These are phyloP conservation scores for Beauveria australis DNA, from an alignment of 2,329 filamentous ascomycete genomes.

Conservation along the genomic window DNA sequence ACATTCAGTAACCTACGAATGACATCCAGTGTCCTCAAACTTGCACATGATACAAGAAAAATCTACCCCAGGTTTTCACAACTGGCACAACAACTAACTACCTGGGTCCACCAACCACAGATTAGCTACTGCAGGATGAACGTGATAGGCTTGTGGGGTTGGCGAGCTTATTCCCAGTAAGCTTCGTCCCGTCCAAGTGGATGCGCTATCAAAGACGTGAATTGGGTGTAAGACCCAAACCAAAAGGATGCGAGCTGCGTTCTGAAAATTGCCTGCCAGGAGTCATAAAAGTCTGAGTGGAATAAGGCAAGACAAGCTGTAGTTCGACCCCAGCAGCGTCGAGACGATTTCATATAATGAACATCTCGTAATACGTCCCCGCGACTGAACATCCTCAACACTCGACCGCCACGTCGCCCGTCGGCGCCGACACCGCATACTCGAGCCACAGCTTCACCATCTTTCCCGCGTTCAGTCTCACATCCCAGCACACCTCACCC, in stretches of 20 bases:
- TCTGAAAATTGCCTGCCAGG: background rate
- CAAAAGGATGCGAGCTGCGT: background rate
- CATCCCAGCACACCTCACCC: constrained; percentile 51
- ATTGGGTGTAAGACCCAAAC: background rate
- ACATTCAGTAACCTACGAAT: no score
- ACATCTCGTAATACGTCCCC: no score
- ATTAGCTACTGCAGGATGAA: background rate
- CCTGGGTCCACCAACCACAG: background rate
- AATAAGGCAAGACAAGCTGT: no score
- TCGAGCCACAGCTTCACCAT: constrained; percentile 50
- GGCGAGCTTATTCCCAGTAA: background rate
- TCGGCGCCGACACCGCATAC: constrained; percentile 52
- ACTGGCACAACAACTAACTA: background rate
- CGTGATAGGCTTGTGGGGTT: background rate
- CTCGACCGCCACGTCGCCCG: constrained; percentile 28
- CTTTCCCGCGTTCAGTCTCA: constrained; percentile 48
- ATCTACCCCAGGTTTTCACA: background rate
- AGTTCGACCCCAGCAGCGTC: no score
- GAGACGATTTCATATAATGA: no score
- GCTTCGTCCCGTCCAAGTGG: background rate
- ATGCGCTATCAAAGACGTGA: background rate
- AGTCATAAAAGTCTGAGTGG: background rate
- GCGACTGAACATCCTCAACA: background rate
- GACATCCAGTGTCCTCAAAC: no score
- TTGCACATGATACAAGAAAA: background rate